Percentiles rank a stretch among this genome's conserved stretches.
Evolutionary conservation across 164 flowering plant genomes (phyloP).

Genomic region (Cinnamomum micranthum): DNA sequence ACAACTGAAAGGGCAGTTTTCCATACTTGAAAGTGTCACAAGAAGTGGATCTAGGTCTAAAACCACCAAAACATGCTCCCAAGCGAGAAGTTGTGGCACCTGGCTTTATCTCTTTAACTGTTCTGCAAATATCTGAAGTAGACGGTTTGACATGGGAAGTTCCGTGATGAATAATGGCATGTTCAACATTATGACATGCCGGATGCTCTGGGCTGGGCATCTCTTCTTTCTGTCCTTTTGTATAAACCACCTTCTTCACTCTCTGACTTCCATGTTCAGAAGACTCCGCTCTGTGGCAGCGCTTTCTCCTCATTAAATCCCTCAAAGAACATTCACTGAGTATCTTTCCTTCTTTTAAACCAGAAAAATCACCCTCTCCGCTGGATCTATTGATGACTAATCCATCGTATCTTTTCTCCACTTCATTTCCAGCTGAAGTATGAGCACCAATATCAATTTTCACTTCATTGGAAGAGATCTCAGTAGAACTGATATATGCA

Average conservation of each 20-base stretch:
- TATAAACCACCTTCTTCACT: constrained; percentile 15
- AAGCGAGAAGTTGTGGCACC: constrained; percentile 1
- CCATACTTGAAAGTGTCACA: constrained; percentile 6
- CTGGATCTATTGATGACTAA: constrained; percentile 4
- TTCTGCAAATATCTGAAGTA: constrained; percentile 3
- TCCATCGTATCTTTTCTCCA: constrained; percentile 14
- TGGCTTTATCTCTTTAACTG: constrained; percentile 10
- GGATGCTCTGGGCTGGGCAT: constrained; percentile 16
- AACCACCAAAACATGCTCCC: constrained; percentile 7
- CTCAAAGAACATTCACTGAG: constrained; percentile 53
- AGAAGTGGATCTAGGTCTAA: background rate
- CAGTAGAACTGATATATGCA: constrained; percentile 8
- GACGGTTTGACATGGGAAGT: constrained; percentile 7
- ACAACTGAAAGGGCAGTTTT: constrained; percentile 9
- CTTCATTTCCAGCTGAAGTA: constrained; percentile 21
- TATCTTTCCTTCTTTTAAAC: constrained; percentile 22
- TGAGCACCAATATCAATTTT: constrained; percentile 12
- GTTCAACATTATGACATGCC: constrained; percentile 9
- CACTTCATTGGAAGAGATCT: constrained; percentile 14
- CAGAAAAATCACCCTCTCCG: constrained; percentile 9
- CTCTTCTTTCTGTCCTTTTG: constrained; percentile 14
- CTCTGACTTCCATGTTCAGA: constrained; percentile 28
- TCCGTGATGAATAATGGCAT: constrained; percentile 9
- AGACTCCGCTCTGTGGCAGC: constrained; percentile 35
- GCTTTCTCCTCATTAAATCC: constrained; percentile 90